Conservation (phyloP, 257 asterid species). For the Anisodus acutangulus region DNA sequence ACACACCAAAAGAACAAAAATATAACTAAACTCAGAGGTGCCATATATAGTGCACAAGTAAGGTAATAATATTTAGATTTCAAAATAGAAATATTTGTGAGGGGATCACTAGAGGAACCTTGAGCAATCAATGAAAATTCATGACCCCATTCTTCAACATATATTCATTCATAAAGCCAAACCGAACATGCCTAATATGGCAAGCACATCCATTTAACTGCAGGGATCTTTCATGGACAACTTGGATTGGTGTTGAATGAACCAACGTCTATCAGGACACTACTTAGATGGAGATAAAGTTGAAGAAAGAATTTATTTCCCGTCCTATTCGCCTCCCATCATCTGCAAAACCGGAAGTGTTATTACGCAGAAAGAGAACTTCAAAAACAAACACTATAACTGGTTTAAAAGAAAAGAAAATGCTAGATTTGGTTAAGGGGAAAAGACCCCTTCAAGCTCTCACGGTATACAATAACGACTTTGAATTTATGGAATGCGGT, state of each 20-base stretch:
- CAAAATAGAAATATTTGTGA: not conserved
- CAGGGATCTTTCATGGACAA: constrained; percentile 15
- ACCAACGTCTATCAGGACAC: constrained; percentile 3
- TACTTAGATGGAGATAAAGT: not conserved
- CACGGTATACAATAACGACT: not conserved
- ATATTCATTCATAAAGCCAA: not conserved
- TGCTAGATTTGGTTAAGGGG: not conserved
- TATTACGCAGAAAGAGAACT: not conserved
- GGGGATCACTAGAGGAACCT: not conserved
- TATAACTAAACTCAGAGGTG: not conserved
- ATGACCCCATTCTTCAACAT: not conserved
- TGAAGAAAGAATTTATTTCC: not conserved
- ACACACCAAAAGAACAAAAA: not conserved
- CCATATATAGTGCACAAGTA: not conserved
- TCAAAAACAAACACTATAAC: not conserved
- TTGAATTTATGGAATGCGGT: too few relatives aligned
- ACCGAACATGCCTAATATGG: not conserved
- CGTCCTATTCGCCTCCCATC: constrained; percentile 67
- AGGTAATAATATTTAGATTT: not conserved
- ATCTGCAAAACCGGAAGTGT: constrained; percentile 56
- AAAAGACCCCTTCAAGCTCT: not conserved
- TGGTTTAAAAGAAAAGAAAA: not conserved
- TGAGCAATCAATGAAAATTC: not conserved
- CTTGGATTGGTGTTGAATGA: constrained; percentile 15
- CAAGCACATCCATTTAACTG: not conserved